Evolutionary conservation across 2,329 filamentous ascomycete genomes (phyloP), one percentile per base, ranked within the genome.

Genomic region (Cercospora zeae-maydis): DNA sequence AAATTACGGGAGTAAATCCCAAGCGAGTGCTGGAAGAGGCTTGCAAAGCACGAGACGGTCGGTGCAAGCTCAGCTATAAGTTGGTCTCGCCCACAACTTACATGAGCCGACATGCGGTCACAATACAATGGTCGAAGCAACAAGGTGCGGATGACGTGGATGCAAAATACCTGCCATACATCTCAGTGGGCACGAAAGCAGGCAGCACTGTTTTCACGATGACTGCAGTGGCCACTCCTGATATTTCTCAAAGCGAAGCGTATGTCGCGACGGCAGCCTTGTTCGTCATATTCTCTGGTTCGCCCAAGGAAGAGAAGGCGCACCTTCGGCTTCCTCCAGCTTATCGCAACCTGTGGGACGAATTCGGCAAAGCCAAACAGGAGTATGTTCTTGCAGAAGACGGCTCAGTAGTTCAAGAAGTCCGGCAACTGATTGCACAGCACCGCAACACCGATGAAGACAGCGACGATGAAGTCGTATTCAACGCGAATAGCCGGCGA

Each of bases 301-400:
- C 87, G 14, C 78, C 85, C 0, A 95, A 91, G 70, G 93, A 98
- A 72, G 92, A 96, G 66, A 98, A 96, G 74, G 85, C 91, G 2
- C 89, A 88, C 63, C 75, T 96, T 66, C 85, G 90, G 56, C 80
- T 99, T 14, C 91, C 93, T 3, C 82, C 88, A 0, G 82, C 85
- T 1, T 99, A 92, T 90, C 87, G 91, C 73, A 90, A 96, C 67
- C 79, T 97, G 1, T 97, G 93, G 87, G 83, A 84, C 9, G 92
- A 98, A 73, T 84, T 96, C 63, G 81, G 87, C 0, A 86, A 88
- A 56, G 78, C 83, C 19, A 90, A 88, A 71, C 93, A 92, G 74
- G 84, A 83, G 47, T 82, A 89, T 58, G 78, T 86, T 4, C 90
- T 96, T 72, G 81, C 87, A 24, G 78, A 81, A 33, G 92, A 97